A percentile compares a stretch with the other conserved stretches of the same genome.
phyloP scores from a whole-genome alignment of 768 basidiomycete species.

The Phallus indusiatus region DNA sequence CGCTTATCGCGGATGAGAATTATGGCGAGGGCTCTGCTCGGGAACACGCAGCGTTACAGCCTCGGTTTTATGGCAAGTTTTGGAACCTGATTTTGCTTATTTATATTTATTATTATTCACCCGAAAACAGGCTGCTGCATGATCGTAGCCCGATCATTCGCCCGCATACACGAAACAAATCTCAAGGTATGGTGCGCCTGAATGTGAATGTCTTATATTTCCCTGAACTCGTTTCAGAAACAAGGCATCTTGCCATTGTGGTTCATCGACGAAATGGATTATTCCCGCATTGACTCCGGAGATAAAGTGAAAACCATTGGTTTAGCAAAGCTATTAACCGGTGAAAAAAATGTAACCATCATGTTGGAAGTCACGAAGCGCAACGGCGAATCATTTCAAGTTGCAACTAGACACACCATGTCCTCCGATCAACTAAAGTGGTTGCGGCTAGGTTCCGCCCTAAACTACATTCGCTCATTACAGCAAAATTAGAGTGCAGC shows the following conservation, averaged over 20 bases:
- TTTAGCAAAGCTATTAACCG: constrained; percentile 53
- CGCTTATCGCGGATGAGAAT: constrained; percentile 90
- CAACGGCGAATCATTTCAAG: constrained; percentile 52
- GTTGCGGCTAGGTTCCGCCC: constrained; percentile 79
- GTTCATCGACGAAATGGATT: constrained; percentile 82
- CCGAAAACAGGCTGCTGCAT: constrained; percentile 56
- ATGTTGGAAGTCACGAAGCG: constrained; percentile 57
- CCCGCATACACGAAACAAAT: constrained; percentile 97
- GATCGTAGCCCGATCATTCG: constrained; percentile 90
- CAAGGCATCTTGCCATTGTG: constrained; percentile 97
- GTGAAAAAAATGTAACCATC: constrained; percentile 33
- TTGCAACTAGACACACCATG: constrained; percentile 82
- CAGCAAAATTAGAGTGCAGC: background rate
- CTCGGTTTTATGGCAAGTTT: constrained; percentile 74
- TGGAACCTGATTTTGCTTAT: background rate
- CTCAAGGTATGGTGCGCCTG: constrained; percentile 54
- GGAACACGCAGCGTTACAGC: constrained; percentile 96
- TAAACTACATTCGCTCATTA: constrained; percentile 71
- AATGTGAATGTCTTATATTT: background rate
- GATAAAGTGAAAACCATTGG: constrained; percentile 80
- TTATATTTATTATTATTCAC: background rate
- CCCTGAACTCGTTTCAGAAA: constrained; percentile 46
- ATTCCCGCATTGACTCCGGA: constrained; percentile 70
- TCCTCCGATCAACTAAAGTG: constrained; percentile 84
- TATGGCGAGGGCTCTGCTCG: constrained; percentile 97